These are phyloP conservation scores for Cyphellophora attinorum DNA, from an alignment of 2,329 filamentous ascomycete genomes.

Conservation along the genomic window DNA sequence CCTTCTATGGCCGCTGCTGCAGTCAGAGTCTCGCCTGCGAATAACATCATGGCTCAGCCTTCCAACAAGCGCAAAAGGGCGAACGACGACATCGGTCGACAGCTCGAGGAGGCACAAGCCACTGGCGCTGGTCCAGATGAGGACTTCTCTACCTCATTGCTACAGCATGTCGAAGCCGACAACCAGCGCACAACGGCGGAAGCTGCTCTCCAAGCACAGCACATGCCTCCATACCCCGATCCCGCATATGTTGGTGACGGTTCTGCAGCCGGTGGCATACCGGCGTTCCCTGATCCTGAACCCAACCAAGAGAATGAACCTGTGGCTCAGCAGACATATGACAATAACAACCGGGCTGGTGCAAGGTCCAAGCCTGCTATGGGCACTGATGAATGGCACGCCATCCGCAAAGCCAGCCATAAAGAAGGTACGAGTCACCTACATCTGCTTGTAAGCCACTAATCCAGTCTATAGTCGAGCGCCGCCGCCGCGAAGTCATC, in stretches of 20 bases:
- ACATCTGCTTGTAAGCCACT: too few relatives aligned
- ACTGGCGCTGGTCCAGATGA: conserved; percentile 12
- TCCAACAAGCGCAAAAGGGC: conserved; percentile 18
- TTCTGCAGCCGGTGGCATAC: conserved; percentile 22
- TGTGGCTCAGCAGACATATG: too few relatives aligned
- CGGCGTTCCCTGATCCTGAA: too few relatives aligned
- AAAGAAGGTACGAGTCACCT: conserved; percentile 68
- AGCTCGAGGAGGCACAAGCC: conserved; percentile 12
- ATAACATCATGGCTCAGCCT: not conserved
- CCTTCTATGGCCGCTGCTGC: not conserved
- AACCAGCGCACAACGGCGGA: conserved; percentile 37
- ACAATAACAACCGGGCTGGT: too few relatives aligned
- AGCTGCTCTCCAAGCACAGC: conserved; percentile 32
- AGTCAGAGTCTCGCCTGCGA: conserved; percentile 2
- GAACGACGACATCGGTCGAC: conserved; percentile 14
- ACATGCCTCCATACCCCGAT: conserved; percentile 34
- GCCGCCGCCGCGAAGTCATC: conserved; percentile 91
- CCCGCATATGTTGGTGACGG: conserved; percentile 12
- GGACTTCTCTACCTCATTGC: not conserved
- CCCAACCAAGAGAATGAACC: too few relatives aligned
- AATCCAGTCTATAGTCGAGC: conserved; percentile 60
- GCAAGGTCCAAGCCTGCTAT: conserved; percentile 68
- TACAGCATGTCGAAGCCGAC: conserved; percentile 19
- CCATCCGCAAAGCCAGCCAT: conserved; percentile 92
- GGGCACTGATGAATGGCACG: conserved; percentile 97